These are phyloP conservation scores for Gynochthodes officinalis DNA, from an alignment of 257 asterid genomes.

Conservation along the genomic window DNA sequence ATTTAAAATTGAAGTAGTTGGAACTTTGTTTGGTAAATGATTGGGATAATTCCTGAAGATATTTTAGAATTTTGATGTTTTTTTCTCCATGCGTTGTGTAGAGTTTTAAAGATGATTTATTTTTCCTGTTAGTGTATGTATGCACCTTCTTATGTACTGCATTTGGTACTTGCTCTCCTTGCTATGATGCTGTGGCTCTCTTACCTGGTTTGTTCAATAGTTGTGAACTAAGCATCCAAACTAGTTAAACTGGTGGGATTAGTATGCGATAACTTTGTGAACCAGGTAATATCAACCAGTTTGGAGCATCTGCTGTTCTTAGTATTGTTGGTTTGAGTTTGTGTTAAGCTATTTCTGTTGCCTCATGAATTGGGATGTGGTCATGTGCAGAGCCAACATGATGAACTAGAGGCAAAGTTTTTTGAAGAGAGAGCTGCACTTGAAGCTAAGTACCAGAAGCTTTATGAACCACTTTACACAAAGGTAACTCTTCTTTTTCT, in stretches of 20 bases:
- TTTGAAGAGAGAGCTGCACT: constrained; percentile 72
- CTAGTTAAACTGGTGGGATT: neutral
- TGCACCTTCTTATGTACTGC: neutral
- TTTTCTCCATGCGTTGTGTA: neutral
- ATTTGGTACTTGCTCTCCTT: neutral
- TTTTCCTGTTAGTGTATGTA: neutral
- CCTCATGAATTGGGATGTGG: constrained; percentile 1
- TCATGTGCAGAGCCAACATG: constrained; percentile 58
- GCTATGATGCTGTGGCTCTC: neutral
- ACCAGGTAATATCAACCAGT: too few species aligned
- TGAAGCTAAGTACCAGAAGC: constrained; percentile 76
- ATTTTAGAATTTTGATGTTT: neutral
- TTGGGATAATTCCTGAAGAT: neutral
- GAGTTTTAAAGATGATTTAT: neutral
- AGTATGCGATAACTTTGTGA: too few species aligned
- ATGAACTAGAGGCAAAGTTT: constrained; percentile 70
- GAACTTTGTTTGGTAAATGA: neutral
- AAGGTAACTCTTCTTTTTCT: constrained; percentile 34
- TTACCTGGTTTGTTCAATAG: neutral
- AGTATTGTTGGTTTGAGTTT: neutral
- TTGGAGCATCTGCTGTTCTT: neutral
- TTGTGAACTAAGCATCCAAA: neutral
- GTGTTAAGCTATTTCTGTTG: neutral
- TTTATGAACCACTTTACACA: constrained; percentile 60
- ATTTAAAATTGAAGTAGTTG: neutral